Evolutionary conservation across 768 basidiomycete genomes (phyloP).

Genomic region (Collybia sp.): DNA sequence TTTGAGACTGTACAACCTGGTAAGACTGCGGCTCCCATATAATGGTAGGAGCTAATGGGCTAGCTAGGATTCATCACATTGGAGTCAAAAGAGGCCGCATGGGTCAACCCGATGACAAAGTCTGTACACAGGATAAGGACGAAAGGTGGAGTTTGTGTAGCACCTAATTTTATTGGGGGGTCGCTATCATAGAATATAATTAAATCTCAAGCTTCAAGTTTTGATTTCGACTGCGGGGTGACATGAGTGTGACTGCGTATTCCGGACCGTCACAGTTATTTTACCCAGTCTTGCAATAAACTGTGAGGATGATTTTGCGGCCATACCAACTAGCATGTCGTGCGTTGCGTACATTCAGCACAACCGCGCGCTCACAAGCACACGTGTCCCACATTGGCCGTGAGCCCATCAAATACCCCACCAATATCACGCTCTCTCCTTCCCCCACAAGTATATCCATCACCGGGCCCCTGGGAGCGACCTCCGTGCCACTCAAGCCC

Average conservation of each 20-base stretch:
- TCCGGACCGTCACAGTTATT: too few relatives aligned
- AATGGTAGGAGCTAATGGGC: conserved; percentile 3
- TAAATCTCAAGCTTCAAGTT: too few relatives aligned
- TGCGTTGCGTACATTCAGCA: conserved; percentile 41
- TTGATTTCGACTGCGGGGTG: background rate
- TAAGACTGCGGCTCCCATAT: conserved; percentile 15
- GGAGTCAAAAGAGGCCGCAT: conserved; percentile 83
- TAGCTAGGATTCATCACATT: conserved; percentile 79
- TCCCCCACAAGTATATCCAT: conserved; percentile 33
- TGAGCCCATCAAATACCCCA: conserved; percentile 47
- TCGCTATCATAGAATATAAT: conserved; percentile 69
- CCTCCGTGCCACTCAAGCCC: conserved; percentile 39
- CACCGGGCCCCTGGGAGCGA: conserved; percentile 43
- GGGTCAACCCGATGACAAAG: conserved; percentile 83
- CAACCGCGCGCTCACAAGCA: conserved; percentile 41
- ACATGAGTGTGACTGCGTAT: too few relatives aligned
- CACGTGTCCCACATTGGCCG: conserved; percentile 65
- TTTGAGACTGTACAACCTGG: conserved; percentile 96
- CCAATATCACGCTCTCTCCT: conserved; percentile 35
- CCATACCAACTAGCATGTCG: conserved; percentile 21
- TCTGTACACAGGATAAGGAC: conserved; percentile 83
- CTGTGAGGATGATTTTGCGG: conserved; percentile 16
- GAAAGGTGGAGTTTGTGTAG: conserved; percentile 74
- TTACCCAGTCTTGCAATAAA: too few relatives aligned
- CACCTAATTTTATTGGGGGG: conserved; percentile 82